Conservation (phyloP, 2,329 filamentous ascomycete species). For the Albifimbria verrucaria region DNA sequence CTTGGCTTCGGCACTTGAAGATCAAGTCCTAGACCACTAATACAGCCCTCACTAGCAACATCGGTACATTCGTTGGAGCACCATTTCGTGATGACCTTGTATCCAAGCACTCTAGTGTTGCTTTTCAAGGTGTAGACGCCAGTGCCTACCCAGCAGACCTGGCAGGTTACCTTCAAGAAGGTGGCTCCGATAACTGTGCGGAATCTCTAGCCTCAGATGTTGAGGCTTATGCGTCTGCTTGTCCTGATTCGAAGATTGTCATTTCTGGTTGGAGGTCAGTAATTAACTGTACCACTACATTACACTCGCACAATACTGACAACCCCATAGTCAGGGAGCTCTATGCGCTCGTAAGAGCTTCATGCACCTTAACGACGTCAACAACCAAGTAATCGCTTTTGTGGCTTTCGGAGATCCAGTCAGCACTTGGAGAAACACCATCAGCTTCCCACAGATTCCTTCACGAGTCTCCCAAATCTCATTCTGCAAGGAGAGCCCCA, state of each 20-base stretch:
- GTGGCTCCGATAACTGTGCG: conserved; percentile 6
- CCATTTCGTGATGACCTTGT: conserved; percentile 6
- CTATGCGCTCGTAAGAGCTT: conserved; percentile 6
- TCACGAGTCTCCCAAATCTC: not conserved
- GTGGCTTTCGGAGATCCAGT: conserved; percentile 54
- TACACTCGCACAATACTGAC: not conserved
- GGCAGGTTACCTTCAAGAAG: conserved; percentile 9
- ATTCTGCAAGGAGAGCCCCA: not conserved
- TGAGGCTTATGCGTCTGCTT: conserved; percentile 3
- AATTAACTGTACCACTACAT: not conserved
- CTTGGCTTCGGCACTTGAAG: not conserved
- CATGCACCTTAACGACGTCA: conserved; percentile 35
- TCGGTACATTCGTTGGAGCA: conserved; percentile 9
- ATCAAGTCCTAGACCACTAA: not conserved
- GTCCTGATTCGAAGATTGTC: conserved; percentile 8
- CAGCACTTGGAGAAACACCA: not conserved
- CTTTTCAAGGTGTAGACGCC: conserved; percentile 9
- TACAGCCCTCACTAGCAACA: conserved; percentile 3
- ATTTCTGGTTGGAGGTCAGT: conserved; percentile 8
- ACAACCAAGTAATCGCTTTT: conserved; percentile 60
- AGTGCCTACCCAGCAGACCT: conserved; percentile 8
- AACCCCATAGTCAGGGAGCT: not conserved
- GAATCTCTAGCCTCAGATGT: conserved; percentile 3
- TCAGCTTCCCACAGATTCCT: not conserved
- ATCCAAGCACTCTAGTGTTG: conserved; percentile 1